These are phyloP conservation scores for Mayamaea pseudoterrestris DNA, from an alignment of 108 stramenopile genomes.

Conservation along the genomic window DNA sequence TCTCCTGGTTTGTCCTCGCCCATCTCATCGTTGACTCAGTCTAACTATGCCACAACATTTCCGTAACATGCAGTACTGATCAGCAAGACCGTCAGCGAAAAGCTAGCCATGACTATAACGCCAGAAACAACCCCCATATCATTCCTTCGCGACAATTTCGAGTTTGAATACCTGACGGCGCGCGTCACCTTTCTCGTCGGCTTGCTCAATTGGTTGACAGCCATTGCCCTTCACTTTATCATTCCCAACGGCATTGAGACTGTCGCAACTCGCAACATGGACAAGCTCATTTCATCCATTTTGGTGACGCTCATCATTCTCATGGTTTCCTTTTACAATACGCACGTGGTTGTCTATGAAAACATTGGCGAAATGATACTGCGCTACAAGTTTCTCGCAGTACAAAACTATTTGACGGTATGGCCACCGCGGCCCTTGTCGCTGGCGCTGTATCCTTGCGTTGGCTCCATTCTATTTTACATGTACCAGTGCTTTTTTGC, in stretches of 20 bases:
- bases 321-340: constrained; percentile 21
- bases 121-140: constrained; percentile 5
- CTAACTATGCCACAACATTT: too few relatives aligned
- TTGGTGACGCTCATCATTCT: constrained; percentile 6
- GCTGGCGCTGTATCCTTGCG: not conserved
- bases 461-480: too few relatives aligned
- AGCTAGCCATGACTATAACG: not conserved
- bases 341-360: constrained; percentile 13
- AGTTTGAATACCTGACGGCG: constrained; percentile 23
- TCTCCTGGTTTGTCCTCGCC: too few relatives aligned
- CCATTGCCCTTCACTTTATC: constrained; percentile 12
- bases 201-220: constrained; percentile 18
- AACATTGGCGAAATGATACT: constrained; percentile 9
- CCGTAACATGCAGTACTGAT: too few relatives aligned
- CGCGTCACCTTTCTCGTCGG: constrained; percentile 21
- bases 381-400: not conserved
- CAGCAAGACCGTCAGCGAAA: too few relatives aligned
- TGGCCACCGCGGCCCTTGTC: constrained; percentile 15
- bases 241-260: not conserved
- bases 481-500: too few relatives aligned
- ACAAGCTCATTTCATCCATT: constrained; percentile 12
- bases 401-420: not conserved
- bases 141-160: constrained; percentile 7
- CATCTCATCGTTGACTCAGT: too few relatives aligned
- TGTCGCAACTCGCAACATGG: constrained; percentile 6